These are phyloP conservation scores for Phytophthora macrochlamydospora DNA, from an alignment of 352 stramenopile species.

Conservation along the genomic window DNA sequence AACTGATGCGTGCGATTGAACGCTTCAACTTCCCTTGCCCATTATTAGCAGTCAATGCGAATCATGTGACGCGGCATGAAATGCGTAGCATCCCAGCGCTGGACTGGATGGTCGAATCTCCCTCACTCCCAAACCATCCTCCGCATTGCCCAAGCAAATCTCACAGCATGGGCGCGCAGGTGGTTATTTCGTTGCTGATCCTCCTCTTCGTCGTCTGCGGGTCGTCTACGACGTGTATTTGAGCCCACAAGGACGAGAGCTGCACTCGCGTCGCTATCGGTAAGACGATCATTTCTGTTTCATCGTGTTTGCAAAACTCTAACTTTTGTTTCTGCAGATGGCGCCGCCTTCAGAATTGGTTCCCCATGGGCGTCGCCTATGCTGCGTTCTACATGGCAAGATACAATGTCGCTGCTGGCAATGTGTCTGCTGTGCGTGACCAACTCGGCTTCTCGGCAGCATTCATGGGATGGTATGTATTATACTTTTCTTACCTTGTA, in stretches of 20 bases:
- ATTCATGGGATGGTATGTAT: conserved; percentile 63
- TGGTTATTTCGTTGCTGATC: conserved; percentile 60
- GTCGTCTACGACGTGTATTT: conserved; percentile 72
- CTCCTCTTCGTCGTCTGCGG: conserved; percentile 54
- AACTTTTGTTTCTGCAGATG: conserved; percentile 18
- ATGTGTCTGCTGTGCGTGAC: conserved; percentile 54
- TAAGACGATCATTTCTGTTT: neutral
- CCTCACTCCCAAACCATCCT: conserved; percentile 29
- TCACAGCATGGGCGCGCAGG: conserved; percentile 45
- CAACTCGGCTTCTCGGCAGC: conserved; percentile 51
- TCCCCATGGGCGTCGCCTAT: conserved; percentile 61
- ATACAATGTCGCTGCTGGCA: conserved; percentile 57
- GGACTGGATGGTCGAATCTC: neutral
- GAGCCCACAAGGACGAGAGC: conserved; percentile 45
- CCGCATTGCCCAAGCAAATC: neutral
- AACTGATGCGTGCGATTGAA: no score
- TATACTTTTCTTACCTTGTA: neutral
- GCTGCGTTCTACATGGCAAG: conserved; percentile 65
- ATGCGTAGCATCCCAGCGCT: neutral
- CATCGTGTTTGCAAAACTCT: neutral
- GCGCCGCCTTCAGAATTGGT: conserved; percentile 61
- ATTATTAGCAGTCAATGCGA: neutral
- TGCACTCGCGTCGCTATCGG: conserved; percentile 54
- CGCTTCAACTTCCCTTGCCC: no score
- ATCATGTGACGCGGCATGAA: neutral